A percentile compares a stretch with the other conserved stretches of the same genome.
Conservation (phyloP, 768 basidiomycete genomes). For the Mycena belliarum region DNA sequence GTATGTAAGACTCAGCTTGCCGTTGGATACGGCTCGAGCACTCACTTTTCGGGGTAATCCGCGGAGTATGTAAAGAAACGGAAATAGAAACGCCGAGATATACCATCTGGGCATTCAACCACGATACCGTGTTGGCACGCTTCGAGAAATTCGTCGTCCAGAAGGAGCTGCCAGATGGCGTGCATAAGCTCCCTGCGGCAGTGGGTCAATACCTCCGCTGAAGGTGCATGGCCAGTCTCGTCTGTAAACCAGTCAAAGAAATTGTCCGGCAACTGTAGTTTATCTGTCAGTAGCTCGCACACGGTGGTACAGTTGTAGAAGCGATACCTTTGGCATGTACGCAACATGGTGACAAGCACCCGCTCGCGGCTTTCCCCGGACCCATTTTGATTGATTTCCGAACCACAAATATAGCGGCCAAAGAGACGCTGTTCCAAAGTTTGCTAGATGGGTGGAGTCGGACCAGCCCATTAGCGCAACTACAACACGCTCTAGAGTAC, state of each 20-base stretch:
- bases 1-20: no score
- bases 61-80: neutral
- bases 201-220: neutral
- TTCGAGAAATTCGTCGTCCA: neutral
- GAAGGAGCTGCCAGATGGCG: neutral
- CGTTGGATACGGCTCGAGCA: no score
- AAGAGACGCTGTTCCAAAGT: constrained; percentile 35
- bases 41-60: neutral
- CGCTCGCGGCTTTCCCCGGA: constrained; percentile 27
- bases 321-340: constrained; percentile 35
- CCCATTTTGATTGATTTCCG: constrained; percentile 44
- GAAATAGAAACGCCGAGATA: neutral
- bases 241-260: neutral
- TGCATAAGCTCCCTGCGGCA: neutral
- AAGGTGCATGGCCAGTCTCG: neutral
- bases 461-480: constrained; percentile 34
- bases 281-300: no score
- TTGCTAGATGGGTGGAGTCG: constrained; percentile 36
- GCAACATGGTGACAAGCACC: constrained; percentile 34
- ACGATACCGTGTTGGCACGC: neutral
- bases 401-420: constrained; percentile 47
- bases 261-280: neutral
- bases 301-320: no score
- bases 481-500: constrained; percentile 16
- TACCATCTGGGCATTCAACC: neutral